Percentiles rank a stretch among this genome's conserved stretches.
phyloP scores from a whole-genome alignment of 768 basidiomycete genomes.

The Mrakia blollopis region DNA sequence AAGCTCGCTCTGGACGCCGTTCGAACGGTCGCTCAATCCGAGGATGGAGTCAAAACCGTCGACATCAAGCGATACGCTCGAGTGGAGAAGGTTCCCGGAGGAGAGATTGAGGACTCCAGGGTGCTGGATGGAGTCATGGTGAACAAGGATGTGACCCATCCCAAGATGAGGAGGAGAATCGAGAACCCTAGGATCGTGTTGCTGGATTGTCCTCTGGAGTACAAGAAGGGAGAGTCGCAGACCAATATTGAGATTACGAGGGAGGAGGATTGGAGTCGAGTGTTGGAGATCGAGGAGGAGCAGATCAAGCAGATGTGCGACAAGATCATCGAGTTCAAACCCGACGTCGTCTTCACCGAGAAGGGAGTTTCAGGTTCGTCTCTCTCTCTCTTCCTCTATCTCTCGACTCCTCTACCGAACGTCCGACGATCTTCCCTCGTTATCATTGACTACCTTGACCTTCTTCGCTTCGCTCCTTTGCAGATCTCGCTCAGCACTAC shows the following conservation, averaged over 20 bases:
- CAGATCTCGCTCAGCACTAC: constrained; percentile 89
- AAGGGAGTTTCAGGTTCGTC: constrained; percentile 89
- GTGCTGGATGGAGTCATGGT: constrained; percentile 90
- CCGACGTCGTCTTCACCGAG: constrained; percentile 91
- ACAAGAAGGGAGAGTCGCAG: constrained; percentile 98
- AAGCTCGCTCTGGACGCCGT: constrained; percentile 87
- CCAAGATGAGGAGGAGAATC: constrained; percentile 89
- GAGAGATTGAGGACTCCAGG: constrained; percentile 86
- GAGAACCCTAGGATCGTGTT: constrained; percentile 80
- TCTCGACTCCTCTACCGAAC: not conserved
- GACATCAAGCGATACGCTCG: constrained; percentile 98
- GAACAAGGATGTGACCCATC: constrained; percentile 98
- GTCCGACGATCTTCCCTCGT: no score
- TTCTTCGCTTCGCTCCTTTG: not conserved
- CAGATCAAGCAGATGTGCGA: constrained; percentile 84
- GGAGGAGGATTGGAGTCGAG: constrained; percentile 85
- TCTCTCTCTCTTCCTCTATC: constrained; percentile 28
- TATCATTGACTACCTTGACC: not conserved
- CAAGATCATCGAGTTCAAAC: constrained; percentile 84
- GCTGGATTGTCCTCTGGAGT: constrained; percentile 91
- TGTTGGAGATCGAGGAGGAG: constrained; percentile 93
- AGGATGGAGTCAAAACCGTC: constrained; percentile 69
- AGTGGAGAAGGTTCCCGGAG: constrained; percentile 95
- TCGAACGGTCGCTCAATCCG: constrained; percentile 66
- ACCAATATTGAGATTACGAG: constrained; percentile 98